Percentiles rank a stretch among this genome's conserved stretches.
Conservation (phyloP, 164 flowering plant genomes). For the Umbellularia californica region DNA sequence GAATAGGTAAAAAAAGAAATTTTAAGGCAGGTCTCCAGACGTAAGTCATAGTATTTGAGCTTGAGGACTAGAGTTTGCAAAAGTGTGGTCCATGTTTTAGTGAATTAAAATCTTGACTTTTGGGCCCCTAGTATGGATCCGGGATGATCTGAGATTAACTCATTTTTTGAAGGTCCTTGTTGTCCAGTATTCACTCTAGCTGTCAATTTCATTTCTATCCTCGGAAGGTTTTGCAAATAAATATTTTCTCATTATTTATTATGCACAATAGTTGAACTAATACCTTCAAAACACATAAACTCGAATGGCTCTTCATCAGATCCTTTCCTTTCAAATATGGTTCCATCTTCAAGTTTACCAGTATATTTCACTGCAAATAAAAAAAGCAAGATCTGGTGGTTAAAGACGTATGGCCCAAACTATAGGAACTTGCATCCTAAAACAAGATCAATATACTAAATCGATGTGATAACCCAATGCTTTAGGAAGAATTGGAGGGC, state of each 20-base stretch:
- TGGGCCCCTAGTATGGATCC: too few species aligned
- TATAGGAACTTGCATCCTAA: not conserved
- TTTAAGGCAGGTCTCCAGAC: not conserved
- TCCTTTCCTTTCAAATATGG: constrained; percentile 40
- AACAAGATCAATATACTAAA: not conserved
- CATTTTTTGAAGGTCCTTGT: too few species aligned
- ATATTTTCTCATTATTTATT: not conserved
- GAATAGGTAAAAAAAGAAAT: not conserved
- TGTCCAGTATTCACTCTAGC: too few species aligned
- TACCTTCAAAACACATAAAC: constrained; percentile 35
- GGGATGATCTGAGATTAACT: too few species aligned
- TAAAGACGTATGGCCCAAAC: not conserved
- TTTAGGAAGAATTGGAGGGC: too few species aligned
- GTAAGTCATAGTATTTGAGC: not conserved
- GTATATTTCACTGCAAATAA: constrained; percentile 28
- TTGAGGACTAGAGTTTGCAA: not conserved
- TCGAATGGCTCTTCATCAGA: constrained; percentile 37
- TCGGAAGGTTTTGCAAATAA: too few species aligned
- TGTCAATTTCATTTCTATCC: too few species aligned
- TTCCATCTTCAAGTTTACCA: constrained; percentile 40
- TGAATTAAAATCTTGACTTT: too few species aligned
- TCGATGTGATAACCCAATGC: not conserved
- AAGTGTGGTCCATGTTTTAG: not conserved
- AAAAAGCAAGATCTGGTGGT: not conserved
- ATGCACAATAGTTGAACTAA: not conserved